A percentile compares a stretch with the other conserved stretches of the same genome.
Conservation (phyloP, 495 filamentous ascomycete genomes). For the Penicillium desertorum region DNA sequence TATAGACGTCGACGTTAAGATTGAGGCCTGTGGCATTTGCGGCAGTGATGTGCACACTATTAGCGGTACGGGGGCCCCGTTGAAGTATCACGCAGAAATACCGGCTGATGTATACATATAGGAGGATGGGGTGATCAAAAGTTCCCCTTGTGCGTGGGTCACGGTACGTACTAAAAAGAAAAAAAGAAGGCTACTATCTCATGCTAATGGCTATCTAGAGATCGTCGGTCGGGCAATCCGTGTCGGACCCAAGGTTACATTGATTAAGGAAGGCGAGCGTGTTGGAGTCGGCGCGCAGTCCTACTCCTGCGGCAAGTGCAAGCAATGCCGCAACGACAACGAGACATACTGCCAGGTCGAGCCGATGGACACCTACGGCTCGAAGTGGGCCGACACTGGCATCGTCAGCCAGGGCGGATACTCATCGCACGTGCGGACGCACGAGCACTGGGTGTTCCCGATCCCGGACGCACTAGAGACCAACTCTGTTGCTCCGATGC, state of each 20-base stretch:
- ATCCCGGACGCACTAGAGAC: constrained; percentile 73
- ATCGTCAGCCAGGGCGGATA: constrained; percentile 66
- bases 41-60: constrained; percentile 78
- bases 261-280: constrained; percentile 70
- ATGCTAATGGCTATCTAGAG: constrained; percentile 39
- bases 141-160: constrained; percentile 70
- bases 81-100: neutral
- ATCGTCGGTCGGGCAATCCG: constrained; percentile 69
- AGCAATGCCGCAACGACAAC: constrained; percentile 66
- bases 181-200: neutral
- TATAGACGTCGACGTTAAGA: constrained; percentile 67
- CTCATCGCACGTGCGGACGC: constrained; percentile 68
- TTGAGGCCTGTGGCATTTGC: constrained; percentile 76
- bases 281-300: constrained; percentile 81
- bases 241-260: constrained; percentile 65
- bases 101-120: constrained; percentile 6
- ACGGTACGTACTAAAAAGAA: constrained; percentile 38
- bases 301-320: constrained; percentile 67
- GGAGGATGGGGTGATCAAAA: constrained; percentile 71
- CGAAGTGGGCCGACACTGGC: constrained; percentile 61
- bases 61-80: constrained; percentile 41
- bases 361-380: constrained; percentile 62
- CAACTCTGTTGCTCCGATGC: constrained; percentile 75
- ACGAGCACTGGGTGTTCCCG: constrained; percentile 72
- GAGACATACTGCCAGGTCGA: constrained; percentile 76